Evolutionary conservation across 495 filamentous ascomycete genomes (phyloP).

Genomic region (Symbiotaphrina buchneri): DNA sequence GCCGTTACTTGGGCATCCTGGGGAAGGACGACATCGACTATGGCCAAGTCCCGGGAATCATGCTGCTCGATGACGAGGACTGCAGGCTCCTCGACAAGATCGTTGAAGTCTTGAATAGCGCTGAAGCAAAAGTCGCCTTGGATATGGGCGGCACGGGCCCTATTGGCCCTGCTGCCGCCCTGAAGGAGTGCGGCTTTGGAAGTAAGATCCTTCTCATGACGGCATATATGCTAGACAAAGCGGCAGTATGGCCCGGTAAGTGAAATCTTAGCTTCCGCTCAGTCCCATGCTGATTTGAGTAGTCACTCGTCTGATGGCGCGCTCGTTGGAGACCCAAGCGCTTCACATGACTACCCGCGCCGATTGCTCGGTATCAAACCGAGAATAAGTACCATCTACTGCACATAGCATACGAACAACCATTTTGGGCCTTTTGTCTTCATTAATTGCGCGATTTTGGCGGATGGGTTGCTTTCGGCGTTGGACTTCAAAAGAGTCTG

Average conservation of each 20-base stretch:
- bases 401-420: too few species aligned
- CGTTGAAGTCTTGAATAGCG: constrained; percentile 52
- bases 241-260: constrained; percentile 64
- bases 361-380: too few species aligned
- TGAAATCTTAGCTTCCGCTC: background rate
- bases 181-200: constrained; percentile 55
- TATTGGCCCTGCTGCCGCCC: constrained; percentile 33
- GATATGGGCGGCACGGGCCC: constrained; percentile 22
- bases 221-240: constrained; percentile 74
- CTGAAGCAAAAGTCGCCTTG: constrained; percentile 57
- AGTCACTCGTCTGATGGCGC: too few species aligned
- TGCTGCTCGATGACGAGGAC: constrained; percentile 87
- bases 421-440: too few species aligned
- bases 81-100: constrained; percentile 72
- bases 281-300: too few species aligned
- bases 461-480: too few species aligned
- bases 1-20: constrained; percentile 66
- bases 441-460: too few species aligned
- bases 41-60: constrained; percentile 53
- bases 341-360: too few species aligned
- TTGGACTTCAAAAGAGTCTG: too few species aligned
- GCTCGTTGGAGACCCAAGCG: too few species aligned
- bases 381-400: too few species aligned
- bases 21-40: constrained; percentile 64
- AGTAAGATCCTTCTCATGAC: constrained; percentile 73